phyloP scores from a whole-genome alignment of 257 asterid species.

The Penstemon barbatus region DNA sequence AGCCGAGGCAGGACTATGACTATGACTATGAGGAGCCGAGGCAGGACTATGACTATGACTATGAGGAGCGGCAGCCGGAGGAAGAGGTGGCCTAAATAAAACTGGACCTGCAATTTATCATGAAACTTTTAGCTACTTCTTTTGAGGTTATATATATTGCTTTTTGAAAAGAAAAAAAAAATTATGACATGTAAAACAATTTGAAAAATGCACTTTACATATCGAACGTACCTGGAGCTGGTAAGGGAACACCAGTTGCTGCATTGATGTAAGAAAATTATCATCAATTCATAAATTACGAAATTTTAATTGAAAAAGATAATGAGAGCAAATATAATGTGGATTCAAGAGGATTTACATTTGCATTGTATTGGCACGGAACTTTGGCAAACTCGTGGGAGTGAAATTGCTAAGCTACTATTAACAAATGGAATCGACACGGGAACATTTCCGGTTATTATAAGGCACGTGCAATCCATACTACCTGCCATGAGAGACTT shows the following conservation, averaged over 20 bases:
- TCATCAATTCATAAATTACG: background rate
- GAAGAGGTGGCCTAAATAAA: conserved; percentile 47
- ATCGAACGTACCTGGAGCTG: conserved; percentile 63
- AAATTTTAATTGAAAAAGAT: background rate
- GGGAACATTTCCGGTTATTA: conserved; percentile 75
- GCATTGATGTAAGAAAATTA: conserved; percentile 32
- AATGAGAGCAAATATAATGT: background rate
- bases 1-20: background rate
- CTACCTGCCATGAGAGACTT: conserved; percentile 46
- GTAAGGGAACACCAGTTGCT: conserved; percentile 76
- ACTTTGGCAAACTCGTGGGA: conserved; percentile 53
- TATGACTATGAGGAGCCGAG: conserved; percentile 25
- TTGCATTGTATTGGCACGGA: conserved; percentile 67
- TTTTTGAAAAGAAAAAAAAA: too few relatives aligned
- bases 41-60: conserved; percentile 16
- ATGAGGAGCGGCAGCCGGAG: conserved; percentile 37
- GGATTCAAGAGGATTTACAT: conserved; percentile 35
- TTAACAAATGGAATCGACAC: conserved; percentile 58
- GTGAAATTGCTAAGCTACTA: conserved; percentile 44
- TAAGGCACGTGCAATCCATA: conserved; percentile 66
- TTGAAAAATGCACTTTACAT: background rate
- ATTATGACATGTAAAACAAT: background rate
- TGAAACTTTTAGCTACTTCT: background rate
- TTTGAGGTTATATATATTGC: background rate
- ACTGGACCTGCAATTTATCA: conserved; percentile 49